These are phyloP conservation scores for Auricularia heimuer DNA, from an alignment of 768 basidiomycete genomes.

Conservation along the genomic window DNA sequence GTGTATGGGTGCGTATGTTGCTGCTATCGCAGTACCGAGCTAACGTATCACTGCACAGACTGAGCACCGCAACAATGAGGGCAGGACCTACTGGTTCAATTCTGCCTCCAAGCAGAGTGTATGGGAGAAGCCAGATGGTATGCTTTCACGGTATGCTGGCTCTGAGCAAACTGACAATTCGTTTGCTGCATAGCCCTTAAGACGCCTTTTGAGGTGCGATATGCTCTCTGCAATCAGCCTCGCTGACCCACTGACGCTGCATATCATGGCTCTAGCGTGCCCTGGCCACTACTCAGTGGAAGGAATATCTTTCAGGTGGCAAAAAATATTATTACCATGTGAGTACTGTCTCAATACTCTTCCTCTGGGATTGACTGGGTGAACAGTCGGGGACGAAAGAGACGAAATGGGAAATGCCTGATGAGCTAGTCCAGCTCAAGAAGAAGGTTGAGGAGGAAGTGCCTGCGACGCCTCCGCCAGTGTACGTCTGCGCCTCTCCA, in stretches of 20 bases:
- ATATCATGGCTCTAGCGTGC: constrained; percentile 47
- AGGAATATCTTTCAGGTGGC: constrained; percentile 89
- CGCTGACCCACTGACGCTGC: constrained; percentile 3
- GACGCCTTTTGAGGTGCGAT: constrained; percentile 76
- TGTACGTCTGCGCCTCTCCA: too few relatives aligned
- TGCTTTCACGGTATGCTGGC: constrained; percentile 11
- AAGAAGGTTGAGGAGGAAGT: constrained; percentile 76
- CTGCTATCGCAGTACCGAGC: too few relatives aligned
- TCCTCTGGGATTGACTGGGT: constrained; percentile 2
- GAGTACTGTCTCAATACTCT: constrained; percentile 13
- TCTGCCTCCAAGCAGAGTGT: constrained; percentile 80
- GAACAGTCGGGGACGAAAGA: constrained; percentile 74
- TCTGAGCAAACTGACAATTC: neutral
- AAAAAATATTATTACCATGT: constrained; percentile 89
- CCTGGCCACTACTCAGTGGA: constrained; percentile 87
- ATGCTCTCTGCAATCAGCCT: neutral
- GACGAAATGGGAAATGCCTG: constrained; percentile 97
- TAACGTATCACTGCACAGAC: constrained; percentile 38
- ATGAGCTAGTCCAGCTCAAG: constrained; percentile 75
- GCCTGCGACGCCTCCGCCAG: neutral
- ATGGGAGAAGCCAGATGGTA: constrained; percentile 97
- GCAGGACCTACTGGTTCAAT: constrained; percentile 98
- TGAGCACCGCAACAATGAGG: constrained; percentile 90
- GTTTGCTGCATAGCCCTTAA: constrained; percentile 53
- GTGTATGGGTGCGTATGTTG: too few relatives aligned